phyloP scores from a whole-genome alignment of 2,329 filamentous ascomycete genomes.

The Exophiala calicioides region DNA sequence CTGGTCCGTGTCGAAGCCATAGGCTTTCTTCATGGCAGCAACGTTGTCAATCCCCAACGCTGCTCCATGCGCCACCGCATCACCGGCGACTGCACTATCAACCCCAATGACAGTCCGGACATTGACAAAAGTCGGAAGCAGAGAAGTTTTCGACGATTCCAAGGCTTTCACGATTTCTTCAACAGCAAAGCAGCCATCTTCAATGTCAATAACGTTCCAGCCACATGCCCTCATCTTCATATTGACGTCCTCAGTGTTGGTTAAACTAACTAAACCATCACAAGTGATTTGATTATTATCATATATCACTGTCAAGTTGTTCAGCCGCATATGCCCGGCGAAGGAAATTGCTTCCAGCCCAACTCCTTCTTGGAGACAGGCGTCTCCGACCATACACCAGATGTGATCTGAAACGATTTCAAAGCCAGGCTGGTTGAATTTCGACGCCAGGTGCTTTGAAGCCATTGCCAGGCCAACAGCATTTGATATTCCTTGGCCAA shows the following conservation, averaged over 20 bases:
- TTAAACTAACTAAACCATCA: constrained; percentile 57
- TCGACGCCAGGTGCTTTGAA: constrained; percentile 54
- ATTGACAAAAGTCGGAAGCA: constrained; percentile 59
- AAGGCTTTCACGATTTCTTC: constrained; percentile 50
- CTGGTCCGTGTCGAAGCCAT: constrained; percentile 53
- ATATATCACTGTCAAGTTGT: constrained; percentile 60
- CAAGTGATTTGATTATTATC: constrained; percentile 64
- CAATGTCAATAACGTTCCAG: constrained; percentile 57
- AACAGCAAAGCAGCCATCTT: constrained; percentile 56
- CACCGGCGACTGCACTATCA: constrained; percentile 50
- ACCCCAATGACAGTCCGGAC: constrained; percentile 56
- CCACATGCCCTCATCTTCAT: constrained; percentile 59
- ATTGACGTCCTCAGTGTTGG: constrained; percentile 60
- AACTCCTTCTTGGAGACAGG: constrained; percentile 61
- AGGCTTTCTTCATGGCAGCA: constrained; percentile 54
- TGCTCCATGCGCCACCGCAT: constrained; percentile 60
- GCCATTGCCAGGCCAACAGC: constrained; percentile 61
- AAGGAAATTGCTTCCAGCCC: constrained; percentile 58
- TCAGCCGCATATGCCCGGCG: constrained; percentile 57
- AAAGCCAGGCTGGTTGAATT: constrained; percentile 53
- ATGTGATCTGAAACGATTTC: constrained; percentile 52
- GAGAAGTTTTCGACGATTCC: constrained; percentile 41
- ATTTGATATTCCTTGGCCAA: constrained; percentile 61
- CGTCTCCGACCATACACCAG: constrained; percentile 61
- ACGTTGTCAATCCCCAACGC: constrained; percentile 59